These are phyloP conservation scores for Pythium volutum DNA, from an alignment of 352 stramenopile genomes.

Conservation along the genomic window DNA sequence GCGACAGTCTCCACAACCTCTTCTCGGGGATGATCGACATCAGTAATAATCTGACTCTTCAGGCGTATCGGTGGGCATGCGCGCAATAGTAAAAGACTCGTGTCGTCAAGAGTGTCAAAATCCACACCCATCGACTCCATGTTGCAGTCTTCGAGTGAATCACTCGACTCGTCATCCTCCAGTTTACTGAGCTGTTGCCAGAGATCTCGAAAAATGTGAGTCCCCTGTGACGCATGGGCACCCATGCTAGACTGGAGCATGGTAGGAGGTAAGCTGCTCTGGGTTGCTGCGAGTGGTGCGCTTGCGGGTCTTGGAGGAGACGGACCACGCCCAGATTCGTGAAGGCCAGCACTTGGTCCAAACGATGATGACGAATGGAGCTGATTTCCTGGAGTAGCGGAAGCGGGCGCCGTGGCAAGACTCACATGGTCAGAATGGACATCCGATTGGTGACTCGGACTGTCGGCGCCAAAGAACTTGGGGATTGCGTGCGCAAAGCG, in stretches of 20 bases:
- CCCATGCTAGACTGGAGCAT: constrained; percentile 2
- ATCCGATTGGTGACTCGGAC: constrained; percentile 1
- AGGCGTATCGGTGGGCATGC: constrained; percentile 48
- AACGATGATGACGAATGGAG: neutral
- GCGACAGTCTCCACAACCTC: neutral
- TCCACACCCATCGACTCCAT: constrained; percentile 38
- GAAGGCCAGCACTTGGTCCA: neutral
- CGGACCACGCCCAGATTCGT: neutral
- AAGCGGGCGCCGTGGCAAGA: neutral
- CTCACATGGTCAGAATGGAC: neutral
- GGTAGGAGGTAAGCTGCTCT: constrained; percentile 6
- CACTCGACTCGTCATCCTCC: constrained; percentile 43
- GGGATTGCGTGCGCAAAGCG: constrained; percentile 30
- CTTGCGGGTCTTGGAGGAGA: neutral
- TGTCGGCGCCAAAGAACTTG: constrained; percentile 28
- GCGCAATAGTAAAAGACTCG: constrained; percentile 57
- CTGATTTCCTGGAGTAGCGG: neutral
- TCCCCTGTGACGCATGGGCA: constrained; percentile 9
- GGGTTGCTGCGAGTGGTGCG: neutral
- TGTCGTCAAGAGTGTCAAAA: constrained; percentile 50
- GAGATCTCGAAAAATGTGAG: constrained; percentile 68
- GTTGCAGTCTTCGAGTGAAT: constrained; percentile 20
- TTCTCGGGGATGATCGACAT: neutral
- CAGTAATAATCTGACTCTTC: neutral
- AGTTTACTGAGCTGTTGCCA: constrained; percentile 76